phyloP scores from a whole-genome alignment of 805 yeast genomes.

The Cyberlindnera americana region DNA sequence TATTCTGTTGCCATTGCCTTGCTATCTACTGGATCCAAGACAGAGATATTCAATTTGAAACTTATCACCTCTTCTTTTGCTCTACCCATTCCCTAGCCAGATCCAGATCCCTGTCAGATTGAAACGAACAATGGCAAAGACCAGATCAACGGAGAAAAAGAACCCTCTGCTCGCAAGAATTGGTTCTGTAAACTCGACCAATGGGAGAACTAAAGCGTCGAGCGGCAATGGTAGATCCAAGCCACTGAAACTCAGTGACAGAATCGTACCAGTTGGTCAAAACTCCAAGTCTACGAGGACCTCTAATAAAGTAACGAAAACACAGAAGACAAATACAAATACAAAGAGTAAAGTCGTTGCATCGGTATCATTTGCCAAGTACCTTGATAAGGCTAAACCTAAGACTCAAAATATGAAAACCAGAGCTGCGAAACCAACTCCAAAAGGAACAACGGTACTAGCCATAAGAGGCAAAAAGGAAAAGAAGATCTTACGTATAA shows the following conservation, averaged over 20 bases:
- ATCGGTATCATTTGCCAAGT: conserved; percentile 13
- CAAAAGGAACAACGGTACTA: conserved; percentile 2
- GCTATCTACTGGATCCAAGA: no score
- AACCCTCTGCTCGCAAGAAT: conserved; percentile 13
- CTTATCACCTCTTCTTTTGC: no score
- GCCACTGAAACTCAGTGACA: conserved; percentile 6
- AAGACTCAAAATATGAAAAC: background rate
- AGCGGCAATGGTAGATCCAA: conserved; percentile 5
- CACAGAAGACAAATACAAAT: background rate
- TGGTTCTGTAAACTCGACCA: background rate
- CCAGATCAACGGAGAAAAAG: background rate
- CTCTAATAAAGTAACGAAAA: background rate
- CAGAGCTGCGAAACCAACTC: no score
- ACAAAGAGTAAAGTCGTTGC: background rate
- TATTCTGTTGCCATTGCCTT: no score
- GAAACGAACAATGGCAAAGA: conserved; percentile 6
- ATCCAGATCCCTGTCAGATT: background rate
- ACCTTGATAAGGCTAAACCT: background rate
- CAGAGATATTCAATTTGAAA: no score
- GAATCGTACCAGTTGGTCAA: conserved; percentile 10
- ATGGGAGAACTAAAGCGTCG: conserved; percentile 1
- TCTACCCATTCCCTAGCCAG: no score
- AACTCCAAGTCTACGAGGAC: background rate
- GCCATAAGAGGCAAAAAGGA: conserved; percentile 25
- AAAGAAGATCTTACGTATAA: conserved; percentile 28